A percentile compares a stretch with the other conserved stretches of the same genome.
phyloP scores from a whole-genome alignment of 1,139 yeast genomes.

The Nakaseomyces glabratus region DNA sequence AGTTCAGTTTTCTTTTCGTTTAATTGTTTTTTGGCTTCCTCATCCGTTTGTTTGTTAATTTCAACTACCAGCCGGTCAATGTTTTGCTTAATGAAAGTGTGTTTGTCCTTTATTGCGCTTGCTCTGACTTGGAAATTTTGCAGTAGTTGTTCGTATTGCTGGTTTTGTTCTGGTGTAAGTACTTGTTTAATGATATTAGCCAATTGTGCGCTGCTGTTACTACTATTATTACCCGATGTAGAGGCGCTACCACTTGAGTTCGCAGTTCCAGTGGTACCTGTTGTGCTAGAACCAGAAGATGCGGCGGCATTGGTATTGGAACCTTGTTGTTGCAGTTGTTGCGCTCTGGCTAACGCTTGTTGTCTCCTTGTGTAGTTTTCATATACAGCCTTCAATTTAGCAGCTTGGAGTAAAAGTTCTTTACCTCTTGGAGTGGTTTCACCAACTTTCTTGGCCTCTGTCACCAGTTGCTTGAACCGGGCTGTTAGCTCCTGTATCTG shows the following conservation, averaged over 20 bases:
- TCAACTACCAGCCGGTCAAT: conserved; percentile 27
- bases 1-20: conserved; percentile 27
- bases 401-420: conserved; percentile 59
- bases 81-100: conserved; percentile 26
- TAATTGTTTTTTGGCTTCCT: conserved; percentile 23
- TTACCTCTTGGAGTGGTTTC: conserved; percentile 60
- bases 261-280: conserved; percentile 8
- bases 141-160: conserved; percentile 26
- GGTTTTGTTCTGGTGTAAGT: conserved; percentile 28
- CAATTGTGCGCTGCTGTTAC: conserved; percentile 12
- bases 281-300: conserved; percentile 27
- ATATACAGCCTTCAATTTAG: conserved; percentile 40
- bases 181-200: conserved; percentile 24
- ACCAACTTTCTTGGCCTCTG: conserved; percentile 50
- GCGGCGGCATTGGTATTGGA: conserved; percentile 30
- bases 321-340: conserved; percentile 12
- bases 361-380: conserved; percentile 27
- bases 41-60: conserved; percentile 24
- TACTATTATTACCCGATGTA: conserved; percentile 14
- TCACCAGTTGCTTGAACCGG: conserved; percentile 53
- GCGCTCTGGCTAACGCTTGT: conserved; percentile 23
- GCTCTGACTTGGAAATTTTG: conserved; percentile 30
- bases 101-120: conserved; percentile 27
- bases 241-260: conserved; percentile 16
- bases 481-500: conserved; percentile 56